These are phyloP conservation scores for Ashbya aceris DNA, from an alignment of 1,139 yeast species.

Conservation along the genomic window DNA sequence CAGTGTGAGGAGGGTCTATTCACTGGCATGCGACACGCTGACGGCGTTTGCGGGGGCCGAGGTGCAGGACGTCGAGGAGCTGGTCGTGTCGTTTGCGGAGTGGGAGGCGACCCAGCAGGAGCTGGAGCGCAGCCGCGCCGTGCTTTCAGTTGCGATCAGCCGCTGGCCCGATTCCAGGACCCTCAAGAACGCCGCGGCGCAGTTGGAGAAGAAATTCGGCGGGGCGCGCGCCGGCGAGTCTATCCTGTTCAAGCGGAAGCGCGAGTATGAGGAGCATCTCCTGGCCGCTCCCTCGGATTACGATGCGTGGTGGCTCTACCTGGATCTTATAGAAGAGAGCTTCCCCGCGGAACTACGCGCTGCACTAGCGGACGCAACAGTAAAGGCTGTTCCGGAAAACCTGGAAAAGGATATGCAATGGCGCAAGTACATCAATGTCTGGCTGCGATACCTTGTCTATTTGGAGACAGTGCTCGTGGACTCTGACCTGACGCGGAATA, in stretches of 20 bases:
- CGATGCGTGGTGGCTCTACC: conserved; percentile 75
- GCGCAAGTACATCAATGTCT: conserved; percentile 60
- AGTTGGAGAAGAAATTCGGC: conserved; percentile 62
- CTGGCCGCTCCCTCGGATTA: conserved; percentile 45
- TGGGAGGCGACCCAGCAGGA: conserved; percentile 66
- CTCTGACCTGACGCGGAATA: conserved; percentile 38
- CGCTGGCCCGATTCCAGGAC: conserved; percentile 37
- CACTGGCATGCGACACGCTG: conserved; percentile 53
- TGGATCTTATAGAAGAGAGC: conserved; percentile 36
- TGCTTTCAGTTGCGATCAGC: conserved; percentile 38
- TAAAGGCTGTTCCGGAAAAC: conserved; percentile 30
- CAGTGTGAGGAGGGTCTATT: conserved; percentile 54
- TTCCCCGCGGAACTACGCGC: conserved; percentile 28
- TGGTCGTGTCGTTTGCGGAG: conserved; percentile 50
- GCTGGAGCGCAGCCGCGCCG: conserved; percentile 53
- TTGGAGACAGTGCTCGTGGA: conserved; percentile 46
- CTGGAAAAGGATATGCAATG: conserved; percentile 36
- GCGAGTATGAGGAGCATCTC: conserved; percentile 45
- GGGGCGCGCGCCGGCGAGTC: conserved; percentile 44
- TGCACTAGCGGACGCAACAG: conserved; percentile 41
- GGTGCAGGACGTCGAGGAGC: conserved; percentile 30
- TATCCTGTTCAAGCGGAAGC: conserved; percentile 44
- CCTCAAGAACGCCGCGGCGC: conserved; percentile 42
- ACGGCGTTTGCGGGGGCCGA: conserved; percentile 21
- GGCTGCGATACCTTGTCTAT: conserved; percentile 60